Conservation (phyloP, 2,329 filamentous ascomycete species). For the Venturia asperata region DNA sequence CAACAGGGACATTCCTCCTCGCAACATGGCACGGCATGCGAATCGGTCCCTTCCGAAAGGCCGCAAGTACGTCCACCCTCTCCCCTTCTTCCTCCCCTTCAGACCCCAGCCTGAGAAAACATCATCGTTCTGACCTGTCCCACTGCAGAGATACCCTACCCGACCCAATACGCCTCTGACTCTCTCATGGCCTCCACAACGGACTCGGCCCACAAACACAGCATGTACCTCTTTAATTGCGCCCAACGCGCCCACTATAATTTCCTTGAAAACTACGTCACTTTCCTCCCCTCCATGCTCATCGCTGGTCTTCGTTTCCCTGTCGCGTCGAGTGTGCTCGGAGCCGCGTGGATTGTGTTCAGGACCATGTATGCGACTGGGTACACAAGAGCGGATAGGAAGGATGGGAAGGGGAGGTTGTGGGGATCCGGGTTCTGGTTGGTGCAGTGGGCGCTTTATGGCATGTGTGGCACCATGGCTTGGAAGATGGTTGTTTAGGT, state of each 20-base stretch:
- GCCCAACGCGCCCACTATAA: conserved; percentile 53
- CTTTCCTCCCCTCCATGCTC: conserved; percentile 45
- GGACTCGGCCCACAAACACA: conserved; percentile 35
- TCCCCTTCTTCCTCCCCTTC: neutral
- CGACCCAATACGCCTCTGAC: conserved; percentile 51
- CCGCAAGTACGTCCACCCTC: conserved; percentile 38
- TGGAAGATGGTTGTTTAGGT: conserved; percentile 5
- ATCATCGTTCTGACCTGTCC: neutral
- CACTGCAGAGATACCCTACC: conserved; percentile 38
- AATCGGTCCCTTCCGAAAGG: conserved; percentile 42
- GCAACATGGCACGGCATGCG: conserved; percentile 45
- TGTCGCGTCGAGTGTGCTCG: conserved; percentile 38
- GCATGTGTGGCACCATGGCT: conserved; percentile 24
- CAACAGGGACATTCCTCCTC: conserved; percentile 49
- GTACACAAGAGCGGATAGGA: conserved; percentile 36
- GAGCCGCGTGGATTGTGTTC: conserved; percentile 45
- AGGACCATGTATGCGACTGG: conserved; percentile 44
- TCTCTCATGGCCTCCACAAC: conserved; percentile 43
- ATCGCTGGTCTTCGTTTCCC: conserved; percentile 51
- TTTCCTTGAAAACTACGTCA: conserved; percentile 51
- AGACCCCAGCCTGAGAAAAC: too few relatives aligned
- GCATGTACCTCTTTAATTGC: conserved; percentile 41
- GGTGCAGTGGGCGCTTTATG: conserved; percentile 27
- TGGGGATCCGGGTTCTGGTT: conserved; percentile 32
- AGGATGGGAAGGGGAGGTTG: conserved; percentile 40